phyloP scores from a whole-genome alignment of 1,139 yeast species.

The Geotrichum reessii region DNA sequence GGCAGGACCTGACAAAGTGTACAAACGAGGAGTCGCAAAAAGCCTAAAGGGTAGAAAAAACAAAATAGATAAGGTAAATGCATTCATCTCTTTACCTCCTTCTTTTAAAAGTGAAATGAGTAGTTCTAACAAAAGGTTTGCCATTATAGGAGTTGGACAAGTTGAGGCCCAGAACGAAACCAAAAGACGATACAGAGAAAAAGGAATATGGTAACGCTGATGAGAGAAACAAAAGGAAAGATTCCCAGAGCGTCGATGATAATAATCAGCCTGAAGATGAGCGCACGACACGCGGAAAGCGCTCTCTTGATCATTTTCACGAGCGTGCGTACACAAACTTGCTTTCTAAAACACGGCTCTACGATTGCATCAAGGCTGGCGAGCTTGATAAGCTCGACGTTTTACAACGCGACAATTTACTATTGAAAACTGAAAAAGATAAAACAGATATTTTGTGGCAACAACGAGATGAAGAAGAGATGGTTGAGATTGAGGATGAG shows the following conservation, averaged over 20 bases:
- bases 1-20: not conserved
- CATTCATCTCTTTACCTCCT: not conserved
- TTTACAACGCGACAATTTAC: constrained; percentile 4
- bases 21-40: constrained; percentile 4
- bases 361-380: constrained; percentile 11
- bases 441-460: not conserved
- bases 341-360: constrained; percentile 8
- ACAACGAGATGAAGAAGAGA: not conserved
- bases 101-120: not conserved
- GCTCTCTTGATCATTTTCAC: constrained; percentile 8
- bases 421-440: constrained; percentile 2
- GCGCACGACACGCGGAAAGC: constrained; percentile 7
- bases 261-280: not conserved
- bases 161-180: not conserved
- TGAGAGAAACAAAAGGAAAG: not conserved
- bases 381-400: not conserved
- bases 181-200: not conserved
- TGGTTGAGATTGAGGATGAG: constrained; percentile 33
- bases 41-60: constrained; percentile 15
- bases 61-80: constrained; percentile 14
- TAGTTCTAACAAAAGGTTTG: not conserved
- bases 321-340: constrained; percentile 12
- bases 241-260: not conserved
- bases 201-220: constrained; percentile 1
- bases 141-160: constrained; percentile 3